A percentile compares a stretch with the other conserved stretches of the same genome.
These are phyloP conservation scores for Goniomonas avonlea DNA, from an alignment of 78 protist species.

Conservation along the genomic window DNA sequence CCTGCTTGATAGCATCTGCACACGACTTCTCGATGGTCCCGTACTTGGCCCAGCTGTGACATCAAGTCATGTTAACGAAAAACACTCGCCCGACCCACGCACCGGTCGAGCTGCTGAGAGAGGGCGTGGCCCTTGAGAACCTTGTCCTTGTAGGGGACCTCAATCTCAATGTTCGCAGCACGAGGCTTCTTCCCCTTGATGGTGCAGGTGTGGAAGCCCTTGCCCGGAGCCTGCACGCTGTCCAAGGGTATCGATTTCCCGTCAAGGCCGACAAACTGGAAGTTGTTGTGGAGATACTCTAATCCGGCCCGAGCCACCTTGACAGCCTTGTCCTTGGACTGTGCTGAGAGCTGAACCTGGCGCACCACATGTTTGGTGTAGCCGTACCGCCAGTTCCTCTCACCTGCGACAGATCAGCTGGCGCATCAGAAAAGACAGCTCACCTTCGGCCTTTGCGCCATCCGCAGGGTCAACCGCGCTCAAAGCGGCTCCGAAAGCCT, in stretches of 20 bases:
- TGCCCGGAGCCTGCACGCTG: not conserved
- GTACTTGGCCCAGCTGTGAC: slow-evolving; percentile 34
- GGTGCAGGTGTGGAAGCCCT: not conserved
- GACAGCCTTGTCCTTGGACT: not conserved
- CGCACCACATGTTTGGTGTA: slow-evolving; percentile 14
- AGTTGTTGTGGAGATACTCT: slow-evolving; percentile 1
- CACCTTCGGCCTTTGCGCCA: too few relatives aligned
- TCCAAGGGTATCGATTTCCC: not conserved
- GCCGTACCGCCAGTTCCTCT: slow-evolving; percentile 9
- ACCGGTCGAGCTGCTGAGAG: slow-evolving; percentile 35
- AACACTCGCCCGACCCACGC: too few relatives aligned
- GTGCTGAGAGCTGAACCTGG: not conserved
- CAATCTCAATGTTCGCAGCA: not conserved
- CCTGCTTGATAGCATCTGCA: not conserved
- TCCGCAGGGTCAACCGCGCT: too few relatives aligned
- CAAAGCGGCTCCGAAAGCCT: too few relatives aligned
- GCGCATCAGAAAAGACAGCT: too few relatives aligned
- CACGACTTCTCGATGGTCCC: slow-evolving; percentile 39
- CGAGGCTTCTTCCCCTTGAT: not conserved
- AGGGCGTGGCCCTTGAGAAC: slow-evolving; percentile 15
- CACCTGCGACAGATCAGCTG: too few relatives aligned
- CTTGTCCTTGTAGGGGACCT: slow-evolving; percentile 38
- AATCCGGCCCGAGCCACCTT: not conserved
- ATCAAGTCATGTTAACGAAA: too few relatives aligned
- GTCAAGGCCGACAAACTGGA: not conserved